Base-by-base conservation (phyloP, 2,329 filamentous ascomycete genomes). In the Elsinoe perseae region DNA sequence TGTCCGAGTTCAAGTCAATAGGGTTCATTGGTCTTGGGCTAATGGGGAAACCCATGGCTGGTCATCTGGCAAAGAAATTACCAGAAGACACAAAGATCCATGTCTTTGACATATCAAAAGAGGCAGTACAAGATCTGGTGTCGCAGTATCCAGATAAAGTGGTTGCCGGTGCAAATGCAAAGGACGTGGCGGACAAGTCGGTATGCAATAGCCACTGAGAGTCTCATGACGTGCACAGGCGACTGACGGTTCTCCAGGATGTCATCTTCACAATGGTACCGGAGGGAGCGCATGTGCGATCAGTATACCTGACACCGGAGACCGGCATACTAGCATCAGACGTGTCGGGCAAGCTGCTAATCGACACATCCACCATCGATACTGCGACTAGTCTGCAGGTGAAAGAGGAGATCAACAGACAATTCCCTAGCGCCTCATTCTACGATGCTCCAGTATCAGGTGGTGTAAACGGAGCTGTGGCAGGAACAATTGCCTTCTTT, bases 321-420 rank as follows among this genome's bases (percentile, higher is more conserved):
- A 71, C 66, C 8, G 76, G 75, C 50, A 68, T 78, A 27, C 71
- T 73, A 48, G 69, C 69, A 21, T 69, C 70, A 23, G 67, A 72
- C 27, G 64, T 75, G 12, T 66, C 65, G 14, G 68, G 68, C 40
- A 77, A 78, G 58, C 68, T 79, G 18, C 66, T 80, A 40, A 73
- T 80, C 59, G 79, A 81, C 64, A 80, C 76, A 64, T 79, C 76
- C 0, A 80, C 79, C 7, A 81, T 81, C 64, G 78, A 80, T 61
- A 77, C 75, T 0, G 73, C 72, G 4, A 79, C 76, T 2, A 59
- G 44, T 28, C 32, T 59, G 14, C n/a, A 28, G 42, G 50, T 57
- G 23, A 59, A 59, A 55, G 40, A 57, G 16, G 48, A 57, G 40
- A 57, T 59, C 23, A 48, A 61, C 3, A 44, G 65, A 3, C 61